Base-by-base conservation (phyloP, 768 basidiomycete genomes). In the Mycena crocata region DNA sequence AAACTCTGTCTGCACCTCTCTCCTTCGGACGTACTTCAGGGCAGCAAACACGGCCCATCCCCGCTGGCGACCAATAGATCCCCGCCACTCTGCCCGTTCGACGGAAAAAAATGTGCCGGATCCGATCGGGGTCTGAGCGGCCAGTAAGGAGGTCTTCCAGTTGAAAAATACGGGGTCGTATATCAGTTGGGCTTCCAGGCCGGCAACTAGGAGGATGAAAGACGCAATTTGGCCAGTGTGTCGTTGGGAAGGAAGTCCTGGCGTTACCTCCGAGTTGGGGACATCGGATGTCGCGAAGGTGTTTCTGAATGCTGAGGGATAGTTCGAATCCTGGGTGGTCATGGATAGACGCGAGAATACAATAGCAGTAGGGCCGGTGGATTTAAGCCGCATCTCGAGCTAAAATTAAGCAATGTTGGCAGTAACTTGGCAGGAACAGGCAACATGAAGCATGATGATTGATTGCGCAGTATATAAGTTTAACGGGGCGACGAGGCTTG, bases 191-290 rank as follows among this genome's bases (percentile, higher is more conserved):
- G 49, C 58, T 24, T 66, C 65, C 1, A 66, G 58, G 5, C 59
- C 34, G 15, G 65, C 23, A 13, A 66, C 44, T 10, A 66, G 59
- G 14, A 60, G 40, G 35, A 66, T 54, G 31, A 66, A 66, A 13
- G 58, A 54, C 4, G 65, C 58, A 8, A 66, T 32, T 13, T 67
- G 66, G n/a, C 48, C 65, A 2, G 44, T 59, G 37, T 46, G 48
- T 15, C 19, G 44, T 23, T n/a, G 8, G 7, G 42, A 44, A n/a
- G n/a, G n/a, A n/a, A n/a, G n/a, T n/a, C n/a, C n/a, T n/a, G n/a
- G n/a, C n/a, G n/a, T n/a, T n/a, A n/a, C n/a, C n/a, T n/a, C n/a
- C n/a, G n/a, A n/a, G n/a, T n/a, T n/a, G n/a, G 42, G 7, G 5
- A 4, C 42, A 8, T 23, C n/a, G 24, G 42, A 44, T 14, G 42